Evolutionary conservation across 257 asterid genomes (phyloP), one percentile per base, ranked within the genome.

Genomic region (Gentiana straminea): DNA sequence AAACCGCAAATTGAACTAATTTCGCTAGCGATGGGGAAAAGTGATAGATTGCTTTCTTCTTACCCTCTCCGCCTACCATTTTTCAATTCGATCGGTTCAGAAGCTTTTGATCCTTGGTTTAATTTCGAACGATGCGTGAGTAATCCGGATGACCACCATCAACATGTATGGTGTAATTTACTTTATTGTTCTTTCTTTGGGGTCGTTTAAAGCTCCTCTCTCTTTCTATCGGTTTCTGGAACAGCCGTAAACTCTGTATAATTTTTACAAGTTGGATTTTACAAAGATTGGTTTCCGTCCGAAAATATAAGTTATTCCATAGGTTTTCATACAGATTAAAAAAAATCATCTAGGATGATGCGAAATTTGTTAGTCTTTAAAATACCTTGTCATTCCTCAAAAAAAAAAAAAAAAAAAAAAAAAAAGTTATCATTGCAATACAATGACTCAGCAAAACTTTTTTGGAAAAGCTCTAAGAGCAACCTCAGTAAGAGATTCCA

Each of bases 21-120:
- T 79, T 83, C 38, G 83, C 68, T 12, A 77, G 36, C 0, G 77
- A 68, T 9, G 92, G 86, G 60, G 94, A 89, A 33, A 58, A 62
- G 5, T 86, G 68, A 66, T 70, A 70, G 58, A 86, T 61, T 10
- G 47, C 69, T 73, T 64, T 81, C 74, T 68, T 59, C 55, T 69
- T 70, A 24, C 24, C 24, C 7, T 66, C 77, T 35, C 45, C 75
- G 54, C 38, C 62, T 60, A 8, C 62, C 75, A 64, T 72, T 24
- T 41, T 33, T 51, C 3, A 15, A 33, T 35, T 39, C 37, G 60
- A 55, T n/a, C 55, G 32, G 15, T 51, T 6, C 9, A 4, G 0
- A 3, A 52, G 32, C 12, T 52, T 52, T 10, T 10, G 13, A 24
- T 24, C 24, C 24, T 24, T 24, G 24, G 24, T 24, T 24, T 24